Conservation (phyloP, 345 rosid species). For the Eutrema heterophyllum region DNA sequence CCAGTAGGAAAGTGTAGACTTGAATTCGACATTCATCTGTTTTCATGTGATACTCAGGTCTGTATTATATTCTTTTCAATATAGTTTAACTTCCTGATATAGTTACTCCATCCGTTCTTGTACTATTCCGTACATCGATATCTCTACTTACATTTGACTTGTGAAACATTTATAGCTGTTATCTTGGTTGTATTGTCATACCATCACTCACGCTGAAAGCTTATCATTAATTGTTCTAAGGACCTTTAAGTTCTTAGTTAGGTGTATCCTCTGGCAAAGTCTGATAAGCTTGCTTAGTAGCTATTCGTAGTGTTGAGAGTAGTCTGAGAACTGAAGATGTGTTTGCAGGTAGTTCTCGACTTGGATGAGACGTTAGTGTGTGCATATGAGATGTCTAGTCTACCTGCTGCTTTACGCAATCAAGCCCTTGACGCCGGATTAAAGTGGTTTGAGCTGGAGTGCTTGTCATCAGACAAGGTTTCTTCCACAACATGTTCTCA, state of each 20-base stretch:
- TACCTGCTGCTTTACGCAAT: constrained; percentile 55
- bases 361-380: constrained; percentile 96
- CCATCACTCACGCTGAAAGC: neutral
- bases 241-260: neutral
- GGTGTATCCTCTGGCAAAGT: neutral
- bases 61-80: no score
- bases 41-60: no score
- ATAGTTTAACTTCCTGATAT: no score
- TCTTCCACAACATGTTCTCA: neutral
- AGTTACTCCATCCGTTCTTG: no score
- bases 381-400: constrained; percentile 82
- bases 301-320: neutral
- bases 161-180: no score
- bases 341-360: constrained; percentile 87
- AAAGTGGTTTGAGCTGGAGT: constrained; percentile 89
- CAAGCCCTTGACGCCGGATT: constrained; percentile 78
- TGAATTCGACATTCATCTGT: no score
- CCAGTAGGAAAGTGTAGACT: no score
- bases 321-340: constrained; percentile 12
- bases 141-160: no score
- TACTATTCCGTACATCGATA: no score
- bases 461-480: constrained; percentile 93
- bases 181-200: no score
- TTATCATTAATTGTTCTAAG: neutral
- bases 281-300: neutral